phyloP scores from a whole-genome alignment of 2,329 filamentous ascomycete species.

The Diatrype stigma region DNA sequence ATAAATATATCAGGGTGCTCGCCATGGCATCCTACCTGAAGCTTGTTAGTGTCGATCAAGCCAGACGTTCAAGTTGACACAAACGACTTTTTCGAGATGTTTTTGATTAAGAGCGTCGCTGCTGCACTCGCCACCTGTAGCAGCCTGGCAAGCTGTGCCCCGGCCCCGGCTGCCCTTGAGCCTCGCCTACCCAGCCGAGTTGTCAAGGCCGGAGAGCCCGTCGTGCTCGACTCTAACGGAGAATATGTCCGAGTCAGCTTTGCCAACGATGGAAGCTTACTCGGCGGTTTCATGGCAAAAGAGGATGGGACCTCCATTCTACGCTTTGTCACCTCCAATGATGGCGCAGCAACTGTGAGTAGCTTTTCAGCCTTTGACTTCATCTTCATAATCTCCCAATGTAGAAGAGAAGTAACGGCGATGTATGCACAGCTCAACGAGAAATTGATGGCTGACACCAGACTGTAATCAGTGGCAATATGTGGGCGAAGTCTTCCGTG shows the following conservation, averaged over 20 bases:
- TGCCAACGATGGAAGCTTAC: constrained; percentile 20
- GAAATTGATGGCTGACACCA: not conserved
- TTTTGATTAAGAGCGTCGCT: not conserved
- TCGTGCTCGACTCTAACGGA: constrained; percentile 21
- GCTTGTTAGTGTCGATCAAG: too few relatives aligned
- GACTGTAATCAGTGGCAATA: constrained; percentile 14
- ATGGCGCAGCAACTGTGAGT: constrained; percentile 20
- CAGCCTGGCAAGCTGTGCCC: not conserved
- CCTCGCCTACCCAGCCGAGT: constrained; percentile 15
- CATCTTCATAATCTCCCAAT: too few relatives aligned
- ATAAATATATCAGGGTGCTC: not conserved
- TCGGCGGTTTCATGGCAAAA: constrained; percentile 25
- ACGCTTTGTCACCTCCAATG: constrained; percentile 19
- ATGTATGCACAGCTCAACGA: not conserved
- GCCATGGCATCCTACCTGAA: too few relatives aligned
- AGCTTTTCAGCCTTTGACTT: not conserved
- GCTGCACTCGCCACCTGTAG: not conserved
- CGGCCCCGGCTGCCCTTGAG: constrained; percentile 2
- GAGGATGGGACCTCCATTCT: constrained; percentile 21
- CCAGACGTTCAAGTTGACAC: not conserved
- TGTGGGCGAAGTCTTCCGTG: constrained; percentile 22
- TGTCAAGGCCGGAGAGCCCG: constrained; percentile 17
- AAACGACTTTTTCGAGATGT: not conserved
- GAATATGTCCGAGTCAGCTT: constrained; percentile 27
- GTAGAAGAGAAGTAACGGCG: not conserved